Conservation (phyloP, 305 asterid genomes). For the Fraxinus latifolia region DNA sequence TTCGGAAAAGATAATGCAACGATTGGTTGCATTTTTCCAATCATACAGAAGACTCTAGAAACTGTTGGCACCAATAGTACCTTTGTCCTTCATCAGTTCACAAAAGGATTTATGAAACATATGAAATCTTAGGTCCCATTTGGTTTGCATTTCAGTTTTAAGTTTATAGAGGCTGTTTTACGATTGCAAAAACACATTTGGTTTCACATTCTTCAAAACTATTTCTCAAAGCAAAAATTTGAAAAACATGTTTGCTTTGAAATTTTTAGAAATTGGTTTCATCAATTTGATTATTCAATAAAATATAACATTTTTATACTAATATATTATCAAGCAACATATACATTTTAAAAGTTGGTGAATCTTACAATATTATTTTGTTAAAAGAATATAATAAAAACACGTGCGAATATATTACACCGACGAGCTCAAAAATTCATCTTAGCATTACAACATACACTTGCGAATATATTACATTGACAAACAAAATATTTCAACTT, state of each 20-base stretch:
- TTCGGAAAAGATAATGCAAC: background rate
- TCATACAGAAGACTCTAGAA: background rate
- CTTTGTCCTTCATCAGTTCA: background rate
- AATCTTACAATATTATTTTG: background rate
- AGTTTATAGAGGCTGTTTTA: background rate
- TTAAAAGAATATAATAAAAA: background rate
- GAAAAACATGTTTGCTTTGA: background rate
- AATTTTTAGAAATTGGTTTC: background rate
- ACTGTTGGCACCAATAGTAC: background rate
- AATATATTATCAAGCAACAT: background rate
- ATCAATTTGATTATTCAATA: background rate
- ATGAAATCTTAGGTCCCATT: background rate
- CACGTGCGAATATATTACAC: background rate
- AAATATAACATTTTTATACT: background rate
- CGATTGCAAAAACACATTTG: background rate
- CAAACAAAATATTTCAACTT: background rate
- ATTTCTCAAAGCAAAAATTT: background rate
- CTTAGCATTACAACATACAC: background rate
- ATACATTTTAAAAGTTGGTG: background rate
- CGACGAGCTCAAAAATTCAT: background rate
- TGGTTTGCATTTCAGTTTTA: background rate
- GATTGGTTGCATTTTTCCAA: background rate
- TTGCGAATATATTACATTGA: background rate
- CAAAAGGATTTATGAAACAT: background rate
- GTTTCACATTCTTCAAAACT: background rate